Evolutionary conservation across 108 stramenopile genomes (phyloP).

Genomic region (Fragilariopsis cylindrus): DNA sequence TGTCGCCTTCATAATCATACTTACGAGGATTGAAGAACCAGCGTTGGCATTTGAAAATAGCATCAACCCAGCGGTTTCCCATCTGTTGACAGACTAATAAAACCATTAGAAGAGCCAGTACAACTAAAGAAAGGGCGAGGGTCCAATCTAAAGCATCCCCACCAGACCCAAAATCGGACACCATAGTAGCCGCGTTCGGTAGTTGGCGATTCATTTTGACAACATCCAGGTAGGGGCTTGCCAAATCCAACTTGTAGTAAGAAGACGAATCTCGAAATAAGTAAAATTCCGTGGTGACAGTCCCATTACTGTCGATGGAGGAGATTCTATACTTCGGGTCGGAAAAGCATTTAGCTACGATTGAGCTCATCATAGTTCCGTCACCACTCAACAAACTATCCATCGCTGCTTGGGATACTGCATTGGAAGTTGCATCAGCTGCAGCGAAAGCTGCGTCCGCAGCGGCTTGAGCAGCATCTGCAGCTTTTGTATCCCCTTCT

Average conservation of each 20-base stretch:
- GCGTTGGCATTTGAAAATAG: slow-evolving; percentile 40
- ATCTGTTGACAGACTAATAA: slow-evolving; percentile 47
- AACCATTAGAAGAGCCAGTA: slow-evolving; percentile 26
- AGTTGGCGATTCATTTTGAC: slow-evolving; percentile 28
- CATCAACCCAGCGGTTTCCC: slow-evolving; percentile 27
- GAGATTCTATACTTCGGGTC: slow-evolving; percentile 72
- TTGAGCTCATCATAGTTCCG: slow-evolving; percentile 60
- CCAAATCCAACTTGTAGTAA: slow-evolving; percentile 71
- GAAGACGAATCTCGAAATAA: slow-evolving; percentile 71
- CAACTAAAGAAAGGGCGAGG: slow-evolving; percentile 40
- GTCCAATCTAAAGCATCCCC: slow-evolving; percentile 51
- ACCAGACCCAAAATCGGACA: slow-evolving; percentile 18
- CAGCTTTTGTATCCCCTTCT: slow-evolving; percentile 41
- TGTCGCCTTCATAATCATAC: slow-evolving; percentile 27
- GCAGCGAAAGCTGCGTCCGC: slow-evolving; percentile 69
- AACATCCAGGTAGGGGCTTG: slow-evolving; percentile 64
- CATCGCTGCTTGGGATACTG: slow-evolving; percentile 47
- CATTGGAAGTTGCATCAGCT: slow-evolving; percentile 63
- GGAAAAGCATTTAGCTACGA: slow-evolving; percentile 59
- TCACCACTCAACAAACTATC: slow-evolving; percentile 69
- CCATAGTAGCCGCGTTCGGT: slow-evolving; percentile 20
- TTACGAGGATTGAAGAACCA: slow-evolving; percentile 57
- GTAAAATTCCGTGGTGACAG: slow-evolving; percentile 42
- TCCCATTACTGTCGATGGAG: slow-evolving; percentile 34
- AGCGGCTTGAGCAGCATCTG: slow-evolving; percentile 39